Evolutionary conservation across 2,329 filamentous ascomycete genomes (phyloP).

Genomic region (Dothistroma septosporum): DNA sequence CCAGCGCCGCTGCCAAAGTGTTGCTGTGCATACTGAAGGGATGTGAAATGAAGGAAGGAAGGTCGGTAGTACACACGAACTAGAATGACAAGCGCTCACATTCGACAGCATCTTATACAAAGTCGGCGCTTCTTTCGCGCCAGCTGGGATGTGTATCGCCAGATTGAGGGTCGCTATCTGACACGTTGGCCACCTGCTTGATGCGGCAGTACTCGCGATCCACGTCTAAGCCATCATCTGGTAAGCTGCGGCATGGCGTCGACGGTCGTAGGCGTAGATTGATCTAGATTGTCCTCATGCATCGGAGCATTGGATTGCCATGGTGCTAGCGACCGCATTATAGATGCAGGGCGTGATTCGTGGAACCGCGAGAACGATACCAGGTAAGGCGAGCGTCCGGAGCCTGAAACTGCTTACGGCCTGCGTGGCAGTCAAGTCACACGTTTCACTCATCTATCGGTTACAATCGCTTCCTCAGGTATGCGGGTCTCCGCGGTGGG

Average conservation of each 20-base stretch:
- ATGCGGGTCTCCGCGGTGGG: not conserved
- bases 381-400: not conserved
- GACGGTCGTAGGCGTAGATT: not conserved
- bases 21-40: not conserved
- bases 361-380: not conserved
- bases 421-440: not conserved
- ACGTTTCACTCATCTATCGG: not conserved
- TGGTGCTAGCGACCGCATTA: not conserved
- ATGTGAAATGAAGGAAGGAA: not conserved
- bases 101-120: not conserved
- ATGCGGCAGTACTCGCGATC: not conserved
- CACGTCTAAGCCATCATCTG: not conserved
- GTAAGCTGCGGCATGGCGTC: not conserved
- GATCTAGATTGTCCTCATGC: not conserved
- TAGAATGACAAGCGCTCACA: not conserved
- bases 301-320: not conserved
- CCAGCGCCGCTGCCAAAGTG: not conserved
- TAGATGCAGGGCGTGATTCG: not conserved
- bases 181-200: not conserved
- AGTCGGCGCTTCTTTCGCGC: not conserved
- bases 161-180: not conserved
- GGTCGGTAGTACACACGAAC: not conserved
- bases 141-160: not conserved
- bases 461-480: not conserved
- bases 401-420: not conserved